Evolutionary conservation across 371 early-diverging fungal species (phyloP).

Genomic region (Funneliformis caledonium): DNA sequence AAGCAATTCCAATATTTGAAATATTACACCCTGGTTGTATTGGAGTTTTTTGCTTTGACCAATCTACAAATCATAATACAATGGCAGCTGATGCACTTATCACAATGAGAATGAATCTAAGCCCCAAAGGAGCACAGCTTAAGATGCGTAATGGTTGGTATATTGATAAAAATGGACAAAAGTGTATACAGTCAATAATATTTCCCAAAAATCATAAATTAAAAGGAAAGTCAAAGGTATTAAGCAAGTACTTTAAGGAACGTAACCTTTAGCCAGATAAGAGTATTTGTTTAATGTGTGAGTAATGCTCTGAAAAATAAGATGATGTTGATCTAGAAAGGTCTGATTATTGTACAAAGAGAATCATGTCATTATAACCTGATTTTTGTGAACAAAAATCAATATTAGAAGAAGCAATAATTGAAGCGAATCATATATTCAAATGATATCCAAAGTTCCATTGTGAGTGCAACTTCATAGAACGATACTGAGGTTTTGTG

Average conservation of each 20-base stretch:
- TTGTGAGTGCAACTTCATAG: slow-evolving; percentile 40
- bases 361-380: slow-evolving; percentile 36
- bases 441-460: slow-evolving; percentile 40
- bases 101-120: too few species aligned
- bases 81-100: too few species aligned
- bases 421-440: slow-evolving; percentile 24
- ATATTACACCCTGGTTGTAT: too few species aligned
- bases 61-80: too few species aligned
- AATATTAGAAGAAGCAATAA: slow-evolving; percentile 38
- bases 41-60: too few species aligned
- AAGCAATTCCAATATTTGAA: too few species aligned
- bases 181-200: too few species aligned
- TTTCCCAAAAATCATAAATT: too few species aligned
- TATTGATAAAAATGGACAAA: too few species aligned
- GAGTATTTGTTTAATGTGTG: background rate
- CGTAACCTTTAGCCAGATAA: background rate
- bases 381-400: slow-evolving; percentile 21
- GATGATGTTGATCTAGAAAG: background rate
- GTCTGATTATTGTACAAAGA: slow-evolving; percentile 34
- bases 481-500: slow-evolving; percentile 20
- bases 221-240: too few species aligned
- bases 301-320: slow-evolving; percentile 28
- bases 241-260: slow-evolving; percentile 4
- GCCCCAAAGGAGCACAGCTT: too few species aligned
- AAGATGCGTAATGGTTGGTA: too few species aligned